Conservation (phyloP, 2,329 filamentous ascomycete genomes). For the Diaporthe capsici region DNA sequence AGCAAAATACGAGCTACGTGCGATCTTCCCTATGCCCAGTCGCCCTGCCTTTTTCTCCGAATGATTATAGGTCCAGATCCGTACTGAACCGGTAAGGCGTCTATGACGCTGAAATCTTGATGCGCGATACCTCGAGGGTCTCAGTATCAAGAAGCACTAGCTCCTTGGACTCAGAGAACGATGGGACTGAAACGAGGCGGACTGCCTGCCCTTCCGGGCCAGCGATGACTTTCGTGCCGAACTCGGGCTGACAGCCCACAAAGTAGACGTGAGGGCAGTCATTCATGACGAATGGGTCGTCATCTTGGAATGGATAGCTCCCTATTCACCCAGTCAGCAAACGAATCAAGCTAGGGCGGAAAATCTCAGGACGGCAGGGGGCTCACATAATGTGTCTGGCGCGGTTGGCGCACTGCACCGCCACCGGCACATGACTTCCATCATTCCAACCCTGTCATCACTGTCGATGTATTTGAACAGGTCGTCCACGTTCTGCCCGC, state of each 20-base stretch:
- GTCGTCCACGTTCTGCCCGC: constrained; percentile 94
- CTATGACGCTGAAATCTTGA: constrained; percentile 68
- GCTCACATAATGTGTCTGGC: constrained; percentile 92
- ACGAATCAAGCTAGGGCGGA: not conserved
- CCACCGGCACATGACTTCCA: constrained; percentile 96
- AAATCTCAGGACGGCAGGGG: not conserved
- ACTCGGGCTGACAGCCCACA: constrained; percentile 85
- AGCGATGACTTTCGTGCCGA: constrained; percentile 79
- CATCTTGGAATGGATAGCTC: constrained; percentile 96
- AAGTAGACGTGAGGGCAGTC: constrained; percentile 93
- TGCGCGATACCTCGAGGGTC: constrained; percentile 81
- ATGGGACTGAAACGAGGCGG: constrained; percentile 85
- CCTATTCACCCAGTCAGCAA: constrained; percentile 62
- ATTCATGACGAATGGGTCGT: constrained; percentile 90
- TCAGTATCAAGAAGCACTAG: constrained; percentile 88
- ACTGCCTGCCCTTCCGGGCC: constrained; percentile 79
- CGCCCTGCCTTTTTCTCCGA: not conserved
- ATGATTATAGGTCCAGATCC: not conserved
- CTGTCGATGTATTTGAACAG: constrained; percentile 90
- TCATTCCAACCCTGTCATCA: constrained; percentile 84
- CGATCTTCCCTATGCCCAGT: not conserved
- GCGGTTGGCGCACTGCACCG: constrained; percentile 92
- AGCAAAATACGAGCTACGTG: not conserved
- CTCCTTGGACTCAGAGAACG: constrained; percentile 83
- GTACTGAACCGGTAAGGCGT: not conserved